Percentiles rank a stretch among this genome's conserved stretches.
These are phyloP conservation scores for Plasmodium fragile DNA, from an alignment of 169 alveolate genomes.

Conservation along the genomic window DNA sequence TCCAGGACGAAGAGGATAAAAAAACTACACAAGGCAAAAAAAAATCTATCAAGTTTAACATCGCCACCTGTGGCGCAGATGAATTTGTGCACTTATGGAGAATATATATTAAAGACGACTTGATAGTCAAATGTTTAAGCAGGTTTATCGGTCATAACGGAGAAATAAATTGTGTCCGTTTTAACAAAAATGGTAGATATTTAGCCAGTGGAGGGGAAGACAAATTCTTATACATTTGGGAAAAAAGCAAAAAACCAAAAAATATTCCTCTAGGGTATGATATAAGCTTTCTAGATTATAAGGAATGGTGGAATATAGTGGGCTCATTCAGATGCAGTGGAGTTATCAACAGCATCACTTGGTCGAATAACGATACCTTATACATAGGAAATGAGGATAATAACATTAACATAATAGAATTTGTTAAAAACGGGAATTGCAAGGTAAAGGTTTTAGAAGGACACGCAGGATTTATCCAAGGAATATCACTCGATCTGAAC, in stretches of 20 bases:
- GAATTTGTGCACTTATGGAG: conserved; percentile 93
- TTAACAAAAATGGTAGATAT: conserved; percentile 87
- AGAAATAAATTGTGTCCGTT: conserved; percentile 91
- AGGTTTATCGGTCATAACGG: conserved; percentile 92
- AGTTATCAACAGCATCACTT: conserved; percentile 48
- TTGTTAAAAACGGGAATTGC: conserved; percentile 70
- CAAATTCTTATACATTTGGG: conserved; percentile 86
- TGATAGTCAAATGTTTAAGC: conserved; percentile 86
- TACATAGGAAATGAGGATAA: conserved; percentile 72
- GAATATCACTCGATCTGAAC: conserved; percentile 86
- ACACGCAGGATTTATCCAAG: conserved; percentile 89
- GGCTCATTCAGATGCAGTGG: conserved; percentile 85
- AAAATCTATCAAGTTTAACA: conserved; percentile 61
- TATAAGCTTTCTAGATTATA: conserved; percentile 80
- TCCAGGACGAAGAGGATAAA: neutral
- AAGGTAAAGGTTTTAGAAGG: conserved; percentile 87
- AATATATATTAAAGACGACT: conserved; percentile 84
- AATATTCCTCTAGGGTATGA: conserved; percentile 81
- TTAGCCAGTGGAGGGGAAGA: conserved; percentile 93
- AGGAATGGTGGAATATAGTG: conserved; percentile 86
- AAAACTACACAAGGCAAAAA: neutral
- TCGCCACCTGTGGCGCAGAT: conserved; percentile 94
- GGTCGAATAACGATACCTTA: conserved; percentile 69
- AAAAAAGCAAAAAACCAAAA: conserved; percentile 80
- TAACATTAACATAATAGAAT: conserved; percentile 71